Conservation (phyloP, 345 rosid genomes). For the Citrus glauca region DNA sequence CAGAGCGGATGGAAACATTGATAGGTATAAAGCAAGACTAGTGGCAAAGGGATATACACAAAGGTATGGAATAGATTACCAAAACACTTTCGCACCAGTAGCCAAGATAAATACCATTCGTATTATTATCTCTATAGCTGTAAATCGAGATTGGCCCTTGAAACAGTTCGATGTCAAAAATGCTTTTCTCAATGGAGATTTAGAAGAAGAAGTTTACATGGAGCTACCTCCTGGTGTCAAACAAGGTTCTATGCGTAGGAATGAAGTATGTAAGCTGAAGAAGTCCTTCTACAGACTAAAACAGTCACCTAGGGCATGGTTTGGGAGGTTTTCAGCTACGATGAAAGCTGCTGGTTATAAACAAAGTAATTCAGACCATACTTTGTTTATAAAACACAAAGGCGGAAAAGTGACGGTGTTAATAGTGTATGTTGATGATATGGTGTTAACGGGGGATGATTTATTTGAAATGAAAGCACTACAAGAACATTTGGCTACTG, state of each 20-base stretch:
- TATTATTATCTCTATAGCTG: not conserved
- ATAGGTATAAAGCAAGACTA: no score
- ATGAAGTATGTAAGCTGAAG: not conserved
- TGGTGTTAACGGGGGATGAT: not conserved
- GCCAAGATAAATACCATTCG: not conserved
- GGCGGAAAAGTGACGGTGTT: no score
- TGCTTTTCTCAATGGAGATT: not conserved
- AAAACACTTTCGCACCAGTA: not conserved
- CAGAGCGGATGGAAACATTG: no score
- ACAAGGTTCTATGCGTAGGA: not conserved
- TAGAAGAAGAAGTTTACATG: not conserved
- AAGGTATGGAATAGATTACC: not conserved
- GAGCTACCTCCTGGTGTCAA: no score
- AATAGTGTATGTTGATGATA: slow-evolving; percentile 4
- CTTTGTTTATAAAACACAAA: no score
- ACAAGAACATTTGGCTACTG: not conserved
- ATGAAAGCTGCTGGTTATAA: no score
- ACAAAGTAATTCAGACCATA: no score
- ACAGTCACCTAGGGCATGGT: not conserved
- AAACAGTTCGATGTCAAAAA: not conserved
- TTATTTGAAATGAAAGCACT: no score
- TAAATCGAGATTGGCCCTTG: not conserved
- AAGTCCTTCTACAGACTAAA: not conserved
- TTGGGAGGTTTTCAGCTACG: no score
- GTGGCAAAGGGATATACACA: no score